A percentile compares a stretch with the other conserved stretches of the same genome.
Conservation (phyloP, 2,329 filamentous ascomycete genomes). For the Alternaria viburni region DNA sequence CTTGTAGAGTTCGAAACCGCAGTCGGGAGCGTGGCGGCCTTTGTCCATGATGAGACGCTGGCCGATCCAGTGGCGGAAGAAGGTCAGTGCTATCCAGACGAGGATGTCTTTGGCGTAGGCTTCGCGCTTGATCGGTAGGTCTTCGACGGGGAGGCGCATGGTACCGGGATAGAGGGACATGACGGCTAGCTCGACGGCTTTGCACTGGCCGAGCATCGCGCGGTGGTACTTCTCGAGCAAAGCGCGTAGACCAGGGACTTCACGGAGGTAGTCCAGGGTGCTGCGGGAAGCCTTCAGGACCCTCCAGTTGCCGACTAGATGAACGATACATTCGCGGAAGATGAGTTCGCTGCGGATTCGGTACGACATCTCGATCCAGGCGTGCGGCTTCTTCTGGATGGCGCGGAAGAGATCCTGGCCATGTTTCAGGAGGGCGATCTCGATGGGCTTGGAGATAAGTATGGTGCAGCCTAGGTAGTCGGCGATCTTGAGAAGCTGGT, state of each 20-base stretch:
- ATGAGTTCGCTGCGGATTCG: conserved; percentile 55
- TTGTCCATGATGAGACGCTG: conserved; percentile 49
- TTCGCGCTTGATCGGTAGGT: conserved; percentile 49
- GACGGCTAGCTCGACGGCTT: conserved; percentile 35
- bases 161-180: conserved; percentile 35
- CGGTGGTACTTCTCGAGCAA: conserved; percentile 44
- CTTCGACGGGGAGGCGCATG: conserved; percentile 32
- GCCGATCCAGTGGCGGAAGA: conserved; percentile 57
- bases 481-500: conserved; percentile 53
- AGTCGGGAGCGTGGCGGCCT: conserved; percentile 50
- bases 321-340: conserved; percentile 55
- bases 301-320: conserved; percentile 53
- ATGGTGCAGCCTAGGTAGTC: conserved; percentile 55
- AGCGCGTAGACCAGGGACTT: conserved; percentile 26
- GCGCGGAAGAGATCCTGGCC: conserved; percentile 55
- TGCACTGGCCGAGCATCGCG: conserved; percentile 31
- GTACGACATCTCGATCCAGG: conserved; percentile 55
- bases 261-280: conserved; percentile 20
- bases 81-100: conserved; percentile 57
- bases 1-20: conserved; percentile 56
- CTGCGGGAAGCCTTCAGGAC: conserved; percentile 8
- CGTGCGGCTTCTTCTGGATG: conserved; percentile 51
- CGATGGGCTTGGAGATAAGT: conserved; percentile 54
- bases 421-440: conserved; percentile 56
- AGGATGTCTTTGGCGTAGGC: conserved; percentile 58